Evolutionary conservation across 1,284 basidiomycete species (phyloP), one percentile per base, ranked within the genome.

Genomic region (Boletus semigastroideus): DNA sequence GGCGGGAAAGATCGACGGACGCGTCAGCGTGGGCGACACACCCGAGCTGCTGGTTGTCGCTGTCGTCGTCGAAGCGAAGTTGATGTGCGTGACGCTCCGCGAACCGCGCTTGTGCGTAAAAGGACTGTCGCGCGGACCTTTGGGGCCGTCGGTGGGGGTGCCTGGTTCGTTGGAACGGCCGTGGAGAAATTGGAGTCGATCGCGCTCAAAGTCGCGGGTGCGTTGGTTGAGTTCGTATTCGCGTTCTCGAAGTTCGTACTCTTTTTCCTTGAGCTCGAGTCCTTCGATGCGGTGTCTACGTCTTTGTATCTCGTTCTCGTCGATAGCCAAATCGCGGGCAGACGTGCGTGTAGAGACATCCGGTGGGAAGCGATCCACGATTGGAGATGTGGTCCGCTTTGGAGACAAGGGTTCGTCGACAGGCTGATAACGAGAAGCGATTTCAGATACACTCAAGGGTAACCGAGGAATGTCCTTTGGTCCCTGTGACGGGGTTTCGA

Each of bases 341-440:
- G 31, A 52, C 36, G 31, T 52, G 46, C 13, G 60, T 27, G 20
- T 17, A 34, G 56, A 49, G 25, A 52, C 52, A 40, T 69, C 64
- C 3, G 50, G 37, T 20, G 45, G 51, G 45, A 66, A 58, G 22
- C 54, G 58, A 42, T 74, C 69, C 36, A 57, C 46, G 11, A 55
- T 57, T 4, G 72, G 74, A 5, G 72, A 76, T 17, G 54, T 48
- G 3, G 69, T 55, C 25, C 51, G 50, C 27, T 70, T 65, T 27
- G 73, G 66, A 10, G 73, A 73, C 33, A 65, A 57, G 25, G 72
- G 70, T n/a, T 66, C 63, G 14, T 77, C 77, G 4, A 61, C 51
- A 5, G 75, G 64, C 56, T 82, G 77, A 59, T 87, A 90, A 34
- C 80, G 79, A 40, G 76, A 78, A 3, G 86, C 85, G n/a, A 90